Percentiles rank a stretch among this genome's conserved stretches.
Evolutionary conservation across 768 basidiomycete species (phyloP).

Genomic region (Ramaria sp.): DNA sequence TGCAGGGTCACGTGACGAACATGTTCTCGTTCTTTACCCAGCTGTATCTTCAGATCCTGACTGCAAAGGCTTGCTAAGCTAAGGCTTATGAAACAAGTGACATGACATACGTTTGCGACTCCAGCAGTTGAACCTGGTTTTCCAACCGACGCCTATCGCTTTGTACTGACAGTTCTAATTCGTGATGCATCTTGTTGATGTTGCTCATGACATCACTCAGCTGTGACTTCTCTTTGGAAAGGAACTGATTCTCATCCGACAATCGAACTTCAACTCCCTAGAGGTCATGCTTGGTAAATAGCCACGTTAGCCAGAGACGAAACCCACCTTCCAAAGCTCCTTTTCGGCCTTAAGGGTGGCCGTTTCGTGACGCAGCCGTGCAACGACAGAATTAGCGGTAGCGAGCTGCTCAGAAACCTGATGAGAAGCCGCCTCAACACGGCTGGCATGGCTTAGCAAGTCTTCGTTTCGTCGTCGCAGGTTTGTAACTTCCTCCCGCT

Average conservation of each 20-base stretch:
- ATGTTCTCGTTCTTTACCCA: constrained; percentile 65
- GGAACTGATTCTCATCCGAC: constrained; percentile 72
- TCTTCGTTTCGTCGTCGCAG: constrained; percentile 7
- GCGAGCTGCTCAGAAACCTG: constrained; percentile 60
- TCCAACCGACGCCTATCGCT: constrained; percentile 79
- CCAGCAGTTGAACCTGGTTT: constrained; percentile 65
- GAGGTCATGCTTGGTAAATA: background rate
- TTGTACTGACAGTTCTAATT: constrained; percentile 72
- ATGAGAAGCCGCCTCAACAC: constrained; percentile 18
- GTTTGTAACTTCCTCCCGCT: constrained; percentile 2
- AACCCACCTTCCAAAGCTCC: constrained; percentile 77
- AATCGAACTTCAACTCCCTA: constrained; percentile 75
- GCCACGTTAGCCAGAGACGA: background rate
- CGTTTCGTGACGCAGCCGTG: constrained; percentile 75
- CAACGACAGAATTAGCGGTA: constrained; percentile 46
- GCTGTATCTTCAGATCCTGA: constrained; percentile 60
- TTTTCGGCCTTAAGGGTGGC: constrained; percentile 90
- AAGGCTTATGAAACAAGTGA: background rate
- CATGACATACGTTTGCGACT: constrained; percentile 59
- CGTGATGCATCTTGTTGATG: constrained; percentile 84
- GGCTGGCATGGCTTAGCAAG: constrained; percentile 1
- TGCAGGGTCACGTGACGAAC: constrained; percentile 66
- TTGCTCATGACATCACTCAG: constrained; percentile 82
- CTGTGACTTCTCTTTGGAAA: constrained; percentile 74
- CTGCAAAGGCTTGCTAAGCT: constrained; percentile 26